Percentiles rank a stretch among this genome's conserved stretches.
Evolutionary conservation across 192 early-diverging fungal species (phyloP).

Genomic region (Backusella liffmaniae): DNA sequence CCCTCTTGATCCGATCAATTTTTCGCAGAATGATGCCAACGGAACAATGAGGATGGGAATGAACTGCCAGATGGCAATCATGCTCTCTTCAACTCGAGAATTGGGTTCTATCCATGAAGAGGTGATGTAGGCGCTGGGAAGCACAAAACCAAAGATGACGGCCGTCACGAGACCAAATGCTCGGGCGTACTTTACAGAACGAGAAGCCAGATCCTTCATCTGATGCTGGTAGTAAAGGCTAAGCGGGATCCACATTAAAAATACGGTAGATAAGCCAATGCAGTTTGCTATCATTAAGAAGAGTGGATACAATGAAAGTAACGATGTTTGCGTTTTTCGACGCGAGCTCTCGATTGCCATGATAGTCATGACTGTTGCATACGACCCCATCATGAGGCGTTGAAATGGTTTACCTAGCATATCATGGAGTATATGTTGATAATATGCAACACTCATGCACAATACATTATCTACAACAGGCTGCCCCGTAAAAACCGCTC

Average conservation of each 20-base stretch:
- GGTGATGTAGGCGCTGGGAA: background rate
- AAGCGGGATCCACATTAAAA: slow-evolving; percentile 14
- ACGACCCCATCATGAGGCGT: background rate
- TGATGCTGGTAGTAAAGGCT: background rate
- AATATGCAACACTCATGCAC: slow-evolving; percentile 1
- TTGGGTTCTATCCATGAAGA: background rate
- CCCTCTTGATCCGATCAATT: background rate
- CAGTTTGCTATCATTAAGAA: slow-evolving; percentile 3
- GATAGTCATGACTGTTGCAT: background rate
- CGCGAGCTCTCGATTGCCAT: slow-evolving; percentile 23
- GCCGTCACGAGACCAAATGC: background rate
- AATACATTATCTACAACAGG: background rate
- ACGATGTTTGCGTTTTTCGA: background rate
- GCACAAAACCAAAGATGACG: background rate
- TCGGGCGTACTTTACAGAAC: background rate
- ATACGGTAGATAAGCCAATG: slow-evolving; percentile 3
- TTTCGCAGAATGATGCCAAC: background rate
- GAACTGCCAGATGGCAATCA: background rate
- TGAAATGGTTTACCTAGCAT: background rate
- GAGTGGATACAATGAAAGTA: background rate
- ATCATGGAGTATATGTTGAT: slow-evolving; percentile 15
- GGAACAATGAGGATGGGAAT: slow-evolving; percentile 1
- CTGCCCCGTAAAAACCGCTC: background rate
- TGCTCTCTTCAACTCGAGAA: background rate
- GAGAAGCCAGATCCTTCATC: background rate